Base-by-base conservation (phyloP, 495 filamentous ascomycete genomes). In the Cenococcum geophilum region DNA sequence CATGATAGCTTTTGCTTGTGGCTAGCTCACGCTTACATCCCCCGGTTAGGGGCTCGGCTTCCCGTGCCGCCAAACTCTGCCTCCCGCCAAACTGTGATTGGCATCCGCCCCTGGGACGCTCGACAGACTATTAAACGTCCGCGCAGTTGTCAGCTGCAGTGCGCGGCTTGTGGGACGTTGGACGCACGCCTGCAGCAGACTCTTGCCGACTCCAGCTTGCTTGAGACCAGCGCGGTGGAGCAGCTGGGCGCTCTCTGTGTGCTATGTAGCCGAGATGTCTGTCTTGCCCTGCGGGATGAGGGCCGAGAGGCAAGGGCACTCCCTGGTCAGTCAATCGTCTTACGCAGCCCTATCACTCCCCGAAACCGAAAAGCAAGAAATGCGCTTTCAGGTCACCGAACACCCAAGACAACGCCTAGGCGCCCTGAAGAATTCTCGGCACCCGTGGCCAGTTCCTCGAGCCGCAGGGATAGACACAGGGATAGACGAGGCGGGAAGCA, bases 401-500 rank as follows among this genome's bases (percentile, higher is more conserved):
- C 40, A 45, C 40, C 40, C 40, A 45, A 45, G 40, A 45, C 27
- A 14, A 45, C 18, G 40, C 20, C 56, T 42, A 18, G 47, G 48
- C 32, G 47, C 34, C 22, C 21, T 23, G 16, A 18, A 54, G 25
- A 18, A 4, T 34, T 16, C 37, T 53, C 18, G 22, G 21, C 35
- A 18, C 18, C 48, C 21, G 11, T 57, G 35, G 32, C 48, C 54
- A 27, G 34, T 20, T 36, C 40, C 35, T 45, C 62, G 36, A 37
- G 36, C 53, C 36, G 14, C 53, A 56, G 32, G 53, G 32, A 43
- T 60, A 56, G 37, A 62, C 64, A 36, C 64, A 60, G 53, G 64
- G 55, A 63, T 63, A 60, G 57, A 52, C 64, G 60, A 67, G 57
- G 37, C 55, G 57, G 64, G 48, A 37, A 60, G 35, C 50, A 27